Conservation (phyloP, 768 basidiomycete species). For the Lactarius tabidus region DNA sequence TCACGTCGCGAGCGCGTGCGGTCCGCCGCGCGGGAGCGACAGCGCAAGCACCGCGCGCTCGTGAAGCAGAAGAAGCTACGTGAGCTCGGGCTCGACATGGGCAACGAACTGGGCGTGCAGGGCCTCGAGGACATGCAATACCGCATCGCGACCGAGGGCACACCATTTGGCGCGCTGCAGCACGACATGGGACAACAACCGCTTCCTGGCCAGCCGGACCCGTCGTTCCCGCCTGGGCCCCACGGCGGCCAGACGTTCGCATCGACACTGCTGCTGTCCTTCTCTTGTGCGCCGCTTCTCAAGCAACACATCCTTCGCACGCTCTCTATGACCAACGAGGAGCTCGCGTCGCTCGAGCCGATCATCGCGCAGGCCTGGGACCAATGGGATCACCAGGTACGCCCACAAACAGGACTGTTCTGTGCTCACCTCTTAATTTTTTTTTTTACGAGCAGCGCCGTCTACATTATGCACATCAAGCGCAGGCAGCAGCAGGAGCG, state of each 20-base stretch:
- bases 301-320: constrained; percentile 73
- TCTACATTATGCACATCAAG: constrained; percentile 43
- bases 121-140: constrained; percentile 67
- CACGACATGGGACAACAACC: constrained; percentile 34
- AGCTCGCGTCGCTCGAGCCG: constrained; percentile 72
- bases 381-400: constrained; percentile 77
- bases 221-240: constrained; percentile 58
- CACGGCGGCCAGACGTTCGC: constrained; percentile 75
- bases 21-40: constrained; percentile 73
- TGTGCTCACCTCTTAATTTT: background rate
- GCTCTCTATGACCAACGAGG: constrained; percentile 72
- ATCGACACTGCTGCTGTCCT: constrained; percentile 68
- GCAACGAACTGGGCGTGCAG: constrained; percentile 54
- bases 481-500: constrained; percentile 24
- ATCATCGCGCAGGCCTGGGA: constrained; percentile 84
- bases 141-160: constrained; percentile 45
- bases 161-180: constrained; percentile 35
- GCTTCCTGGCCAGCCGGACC: constrained; percentile 41
- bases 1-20: constrained; percentile 67
- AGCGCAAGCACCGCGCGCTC: constrained; percentile 74
- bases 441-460: constrained; percentile 36
- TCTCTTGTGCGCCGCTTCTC: constrained; percentile 67
- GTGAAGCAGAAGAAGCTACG: constrained; percentile 80
- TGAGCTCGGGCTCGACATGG: constrained; percentile 79
- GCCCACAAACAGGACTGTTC: background rate